Base-by-base conservation (phyloP, 2,329 filamentous ascomycete genomes). In the Trichoderma sp. region DNA sequence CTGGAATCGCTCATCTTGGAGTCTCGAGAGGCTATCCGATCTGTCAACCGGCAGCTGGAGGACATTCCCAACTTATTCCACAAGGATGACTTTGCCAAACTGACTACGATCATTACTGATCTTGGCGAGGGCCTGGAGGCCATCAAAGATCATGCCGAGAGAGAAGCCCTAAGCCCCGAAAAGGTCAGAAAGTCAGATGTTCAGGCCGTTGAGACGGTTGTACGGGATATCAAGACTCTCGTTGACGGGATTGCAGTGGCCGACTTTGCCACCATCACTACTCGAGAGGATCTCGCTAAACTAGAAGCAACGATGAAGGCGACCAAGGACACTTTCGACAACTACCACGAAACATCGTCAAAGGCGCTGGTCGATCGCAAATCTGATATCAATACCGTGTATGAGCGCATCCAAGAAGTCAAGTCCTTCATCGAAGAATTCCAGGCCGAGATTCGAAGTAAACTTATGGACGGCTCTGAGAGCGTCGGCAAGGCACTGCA, bases 311-410 rank as follows among this genome's bases (percentile, higher is more conserved):
- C 91, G 71, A 83, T 96, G 72, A 90, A 87, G 71, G 90, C 92
- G 56, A 89, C 92, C 77, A 90, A 91, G 72, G 90, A 91, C 73
- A 89, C 85, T 72, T 80, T 90, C 21, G 86, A 90, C 39, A 81
- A 84, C 3, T 90, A 94, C 67, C 89, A 91, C 58, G 90, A 92
- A 54, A 83, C 91, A 28, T 93, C 90, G 18, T 89, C 89, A 2
- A 93, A 93, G 79, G 90, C 91, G 0, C 90, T 96, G 56, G 93
- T 96, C 65, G 91, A 95, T 69, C 91, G 93, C 30, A 93, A 95
- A 75, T 87, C 90, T 55, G 95, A 97, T 77, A 93, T 93, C 66
- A 90, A 90, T 26, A 90, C 89, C 16, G 87, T 97, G 28, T 86
- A 91, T 16, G 90, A 95, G 70, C 90, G 90, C 68, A 90, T 98